Conservation (phyloP, 768 basidiomycete genomes). For the Leccinum rimulosum region DNA sequence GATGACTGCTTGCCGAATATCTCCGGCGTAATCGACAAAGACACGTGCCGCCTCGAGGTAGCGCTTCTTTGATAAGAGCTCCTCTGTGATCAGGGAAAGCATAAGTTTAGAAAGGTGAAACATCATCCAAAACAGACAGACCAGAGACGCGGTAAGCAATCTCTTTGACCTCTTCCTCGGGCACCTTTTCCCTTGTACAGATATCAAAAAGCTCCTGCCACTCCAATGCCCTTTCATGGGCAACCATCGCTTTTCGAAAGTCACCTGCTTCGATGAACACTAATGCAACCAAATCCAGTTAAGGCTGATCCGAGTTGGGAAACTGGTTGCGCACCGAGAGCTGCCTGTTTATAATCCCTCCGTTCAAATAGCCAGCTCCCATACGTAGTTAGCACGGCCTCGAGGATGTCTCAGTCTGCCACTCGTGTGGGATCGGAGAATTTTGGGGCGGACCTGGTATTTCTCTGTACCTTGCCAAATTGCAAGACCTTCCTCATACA, state of each 20-base stretch:
- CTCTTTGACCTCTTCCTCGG: slow-evolving; percentile 54
- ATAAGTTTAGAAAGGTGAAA: slow-evolving; percentile 2
- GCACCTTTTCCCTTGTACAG: slow-evolving; percentile 49
- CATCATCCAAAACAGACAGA: slow-evolving; percentile 33
- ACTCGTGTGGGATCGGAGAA: background rate
- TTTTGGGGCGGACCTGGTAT: slow-evolving; percentile 49
- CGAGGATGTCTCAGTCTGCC: slow-evolving; percentile 11
- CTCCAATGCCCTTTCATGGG: slow-evolving; percentile 81
- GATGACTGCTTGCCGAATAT: slow-evolving; percentile 74
- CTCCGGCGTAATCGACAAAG: slow-evolving; percentile 77
- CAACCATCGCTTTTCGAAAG: slow-evolving; percentile 73
- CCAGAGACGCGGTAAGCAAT: slow-evolving; percentile 81
- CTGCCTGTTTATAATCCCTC: slow-evolving; percentile 81
- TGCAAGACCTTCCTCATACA: slow-evolving; percentile 70
- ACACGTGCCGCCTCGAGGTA: slow-evolving; percentile 79
- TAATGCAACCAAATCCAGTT: slow-evolving; percentile 28
- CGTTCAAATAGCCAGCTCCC: slow-evolving; percentile 87
- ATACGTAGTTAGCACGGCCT: slow-evolving; percentile 73
- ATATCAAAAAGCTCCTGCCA: slow-evolving; percentile 94
- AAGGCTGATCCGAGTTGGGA: background rate
- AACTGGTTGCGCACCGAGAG: slow-evolving; percentile 53
- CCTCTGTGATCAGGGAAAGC: slow-evolving; percentile 56
- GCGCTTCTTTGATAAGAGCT: slow-evolving; percentile 76
- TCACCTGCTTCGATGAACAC: slow-evolving; percentile 73
- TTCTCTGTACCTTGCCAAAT: slow-evolving; percentile 70